These are phyloP conservation scores for Microstroma glucosiphilum DNA, from an alignment of 1,284 basidiomycete species.

Conservation along the genomic window DNA sequence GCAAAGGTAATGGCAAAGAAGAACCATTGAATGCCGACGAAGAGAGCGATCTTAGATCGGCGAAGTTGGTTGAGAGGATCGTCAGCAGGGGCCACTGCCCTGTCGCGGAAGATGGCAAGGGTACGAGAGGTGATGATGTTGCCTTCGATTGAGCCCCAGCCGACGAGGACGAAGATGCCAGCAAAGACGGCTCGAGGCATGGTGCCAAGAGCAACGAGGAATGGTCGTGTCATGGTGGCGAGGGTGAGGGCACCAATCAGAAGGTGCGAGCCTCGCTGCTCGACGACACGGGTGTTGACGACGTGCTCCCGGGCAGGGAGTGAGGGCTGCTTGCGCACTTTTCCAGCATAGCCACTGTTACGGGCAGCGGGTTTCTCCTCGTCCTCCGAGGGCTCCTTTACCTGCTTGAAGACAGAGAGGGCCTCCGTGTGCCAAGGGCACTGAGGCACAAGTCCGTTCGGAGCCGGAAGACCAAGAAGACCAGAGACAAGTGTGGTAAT, in stretches of 20 bases:
- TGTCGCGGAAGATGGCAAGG: slow-evolving; percentile 74
- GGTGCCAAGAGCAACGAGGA: slow-evolving; percentile 46
- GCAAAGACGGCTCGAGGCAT: slow-evolving; percentile 45
- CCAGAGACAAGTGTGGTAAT: slow-evolving; percentile 87
- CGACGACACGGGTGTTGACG: slow-evolving; percentile 39
- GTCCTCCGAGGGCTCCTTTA: slow-evolving; percentile 26
- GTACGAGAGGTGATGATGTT: slow-evolving; percentile 81
- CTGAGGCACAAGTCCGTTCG: slow-evolving; percentile 86
- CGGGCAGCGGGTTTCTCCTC: slow-evolving; percentile 4
- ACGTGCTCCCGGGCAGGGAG: slow-evolving; percentile 20
- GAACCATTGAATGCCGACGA: slow-evolving; percentile 70
- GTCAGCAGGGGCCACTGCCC: slow-evolving; percentile 20
- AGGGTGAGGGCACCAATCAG: slow-evolving; percentile 46
- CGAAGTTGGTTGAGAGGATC: slow-evolving; percentile 66
- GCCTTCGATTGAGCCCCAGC: slow-evolving; percentile 61
- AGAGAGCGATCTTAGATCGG: slow-evolving; percentile 69
- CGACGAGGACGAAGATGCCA: slow-evolving; percentile 49
- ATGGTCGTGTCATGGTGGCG: slow-evolving; percentile 48
- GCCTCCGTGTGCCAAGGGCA: slow-evolving; percentile 89
- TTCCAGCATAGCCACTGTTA: background rate
- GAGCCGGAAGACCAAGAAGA: slow-evolving; percentile 81
- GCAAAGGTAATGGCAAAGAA: slow-evolving; percentile 86
- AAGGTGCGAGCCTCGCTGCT: slow-evolving; percentile 46
- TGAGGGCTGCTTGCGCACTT: slow-evolving; percentile 3
- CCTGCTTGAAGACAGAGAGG: slow-evolving; percentile 66